These are phyloP conservation scores for Cyamopsis tetragonoloba DNA, from an alignment of 306 rosid species.

Conservation along the genomic window DNA sequence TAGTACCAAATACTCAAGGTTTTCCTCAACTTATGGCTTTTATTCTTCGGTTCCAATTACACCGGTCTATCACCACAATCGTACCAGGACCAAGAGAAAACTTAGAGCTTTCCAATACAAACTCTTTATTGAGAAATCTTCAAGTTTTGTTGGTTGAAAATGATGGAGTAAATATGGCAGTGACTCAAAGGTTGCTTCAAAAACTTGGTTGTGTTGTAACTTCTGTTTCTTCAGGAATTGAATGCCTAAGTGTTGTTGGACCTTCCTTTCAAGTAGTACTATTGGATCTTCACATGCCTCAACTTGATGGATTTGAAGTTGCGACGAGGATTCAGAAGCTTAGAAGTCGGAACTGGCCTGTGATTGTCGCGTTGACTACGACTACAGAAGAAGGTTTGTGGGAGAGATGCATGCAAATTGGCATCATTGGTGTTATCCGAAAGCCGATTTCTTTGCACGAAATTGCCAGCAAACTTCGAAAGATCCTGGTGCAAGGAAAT, in stretches of 20 bases:
- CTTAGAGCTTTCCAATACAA: slow-evolving; percentile 47
- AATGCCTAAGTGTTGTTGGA: slow-evolving; percentile 58
- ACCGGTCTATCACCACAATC: slow-evolving; percentile 42
- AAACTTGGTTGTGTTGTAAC: slow-evolving; percentile 78
- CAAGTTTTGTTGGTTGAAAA: slow-evolving; percentile 66
- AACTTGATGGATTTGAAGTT: slow-evolving; percentile 75
- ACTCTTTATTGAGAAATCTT: slow-evolving; percentile 60
- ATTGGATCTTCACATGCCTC: slow-evolving; percentile 76
- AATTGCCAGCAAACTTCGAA: slow-evolving; percentile 55
- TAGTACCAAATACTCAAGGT: slow-evolving; percentile 60
- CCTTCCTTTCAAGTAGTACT: slow-evolving; percentile 52
- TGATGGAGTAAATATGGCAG: slow-evolving; percentile 67
- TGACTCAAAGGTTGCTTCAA: slow-evolving; percentile 60
- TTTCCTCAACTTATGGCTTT: slow-evolving; percentile 64
- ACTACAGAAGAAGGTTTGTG: slow-evolving; percentile 56
- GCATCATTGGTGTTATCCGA: slow-evolving; percentile 67
- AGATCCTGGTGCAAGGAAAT: slow-evolving; percentile 56
- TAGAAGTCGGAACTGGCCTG: slow-evolving; percentile 65
- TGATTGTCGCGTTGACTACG: slow-evolving; percentile 61
- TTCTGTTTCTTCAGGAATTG: slow-evolving; percentile 64
- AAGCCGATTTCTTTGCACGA: slow-evolving; percentile 67
- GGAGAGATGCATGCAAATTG: slow-evolving; percentile 63
- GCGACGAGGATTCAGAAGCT: slow-evolving; percentile 56
- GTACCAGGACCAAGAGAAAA: slow-evolving; percentile 57
- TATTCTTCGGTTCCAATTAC: slow-evolving; percentile 60